Evolutionary conservation across 2,329 filamentous ascomycete species (phyloP).

Genomic region (Fusarium anthophilum): DNA sequence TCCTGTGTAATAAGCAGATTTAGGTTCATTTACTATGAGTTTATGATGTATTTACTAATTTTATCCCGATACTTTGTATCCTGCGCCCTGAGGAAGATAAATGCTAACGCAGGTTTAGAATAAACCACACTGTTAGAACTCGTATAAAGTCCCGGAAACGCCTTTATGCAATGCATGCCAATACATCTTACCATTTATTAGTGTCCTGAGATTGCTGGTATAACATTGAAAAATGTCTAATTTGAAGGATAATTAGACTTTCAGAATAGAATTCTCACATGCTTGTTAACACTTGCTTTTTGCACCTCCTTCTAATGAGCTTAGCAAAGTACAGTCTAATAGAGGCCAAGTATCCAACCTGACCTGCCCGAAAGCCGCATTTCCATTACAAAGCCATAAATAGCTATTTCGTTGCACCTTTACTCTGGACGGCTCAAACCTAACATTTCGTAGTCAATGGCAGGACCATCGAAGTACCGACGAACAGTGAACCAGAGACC

Average conservation of each 20-base stretch:
- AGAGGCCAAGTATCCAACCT: accelerated
- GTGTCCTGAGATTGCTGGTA: accelerated
- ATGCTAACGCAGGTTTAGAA: no score
- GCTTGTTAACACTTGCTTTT: not conserved
- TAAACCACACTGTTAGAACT: no score
- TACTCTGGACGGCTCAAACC: not conserved
- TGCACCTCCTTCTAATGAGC: not conserved
- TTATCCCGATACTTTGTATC: no score
- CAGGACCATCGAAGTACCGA: not conserved
- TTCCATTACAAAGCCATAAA: not conserved
- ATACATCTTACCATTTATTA: not conserved
- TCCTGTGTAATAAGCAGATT: no score
- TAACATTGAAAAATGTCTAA: not conserved
- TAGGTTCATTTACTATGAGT: no score
- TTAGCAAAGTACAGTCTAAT: not conserved
- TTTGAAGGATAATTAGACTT: accelerated
- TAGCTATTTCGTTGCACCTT: not conserved
- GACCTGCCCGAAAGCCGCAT: not conserved
- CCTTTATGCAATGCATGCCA: not conserved
- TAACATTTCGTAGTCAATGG: not conserved
- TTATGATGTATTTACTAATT: no score
- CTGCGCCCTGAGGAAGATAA: no score
- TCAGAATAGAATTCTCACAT: not conserved
- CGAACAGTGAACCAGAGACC: not conserved
- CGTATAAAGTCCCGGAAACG: accelerated